Evolutionary conservation across 2,329 filamentous ascomycete species (phyloP).

Genomic region (Talaromyces funiculosus): DNA sequence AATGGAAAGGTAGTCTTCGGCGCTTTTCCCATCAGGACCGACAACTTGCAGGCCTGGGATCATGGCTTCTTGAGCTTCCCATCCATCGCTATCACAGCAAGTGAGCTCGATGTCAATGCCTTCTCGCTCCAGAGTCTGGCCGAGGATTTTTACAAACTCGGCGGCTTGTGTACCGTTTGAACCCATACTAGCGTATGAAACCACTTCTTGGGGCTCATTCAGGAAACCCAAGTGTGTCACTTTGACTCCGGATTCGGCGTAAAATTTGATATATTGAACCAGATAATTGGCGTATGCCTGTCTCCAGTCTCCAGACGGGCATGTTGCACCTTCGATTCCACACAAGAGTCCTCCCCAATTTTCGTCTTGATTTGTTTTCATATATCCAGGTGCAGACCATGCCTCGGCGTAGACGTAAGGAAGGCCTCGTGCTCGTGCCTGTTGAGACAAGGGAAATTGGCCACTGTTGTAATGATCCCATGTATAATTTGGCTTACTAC

Average conservation of each 20-base stretch:
- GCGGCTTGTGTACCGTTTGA: conserved; percentile 45
- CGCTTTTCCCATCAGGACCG: conserved; percentile 17
- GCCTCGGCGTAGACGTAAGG: conserved; percentile 47
- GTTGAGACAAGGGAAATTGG: conserved; percentile 50
- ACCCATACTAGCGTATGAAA: conserved; percentile 45
- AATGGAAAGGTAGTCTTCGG: conserved; percentile 35
- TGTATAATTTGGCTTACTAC: conserved; percentile 37
- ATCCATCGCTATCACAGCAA: conserved; percentile 44
- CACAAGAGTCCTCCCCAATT: conserved; percentile 43
- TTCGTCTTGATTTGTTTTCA: conserved; percentile 47
- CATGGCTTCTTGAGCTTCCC: conserved; percentile 34
- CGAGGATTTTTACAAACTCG: conserved; percentile 48
- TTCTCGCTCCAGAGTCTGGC: conserved; percentile 32
- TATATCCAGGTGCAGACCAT: conserved; percentile 48
- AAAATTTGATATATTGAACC: conserved; percentile 43
- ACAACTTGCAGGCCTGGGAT: conserved; percentile 34
- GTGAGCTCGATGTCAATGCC: conserved; percentile 37
- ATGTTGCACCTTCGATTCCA: conserved; percentile 38
- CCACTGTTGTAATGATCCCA: conserved; percentile 46
- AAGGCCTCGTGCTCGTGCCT: conserved; percentile 42
- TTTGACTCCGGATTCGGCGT: conserved; percentile 35
- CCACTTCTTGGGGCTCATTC: conserved; percentile 41
- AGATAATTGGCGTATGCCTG: conserved; percentile 48
- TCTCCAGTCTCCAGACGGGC: conserved; percentile 42
- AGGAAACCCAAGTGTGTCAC: conserved; percentile 42